These are phyloP conservation scores for Aspergillus fischeri DNA, from an alignment of 2,329 filamentous ascomycete species.

Conservation along the genomic window DNA sequence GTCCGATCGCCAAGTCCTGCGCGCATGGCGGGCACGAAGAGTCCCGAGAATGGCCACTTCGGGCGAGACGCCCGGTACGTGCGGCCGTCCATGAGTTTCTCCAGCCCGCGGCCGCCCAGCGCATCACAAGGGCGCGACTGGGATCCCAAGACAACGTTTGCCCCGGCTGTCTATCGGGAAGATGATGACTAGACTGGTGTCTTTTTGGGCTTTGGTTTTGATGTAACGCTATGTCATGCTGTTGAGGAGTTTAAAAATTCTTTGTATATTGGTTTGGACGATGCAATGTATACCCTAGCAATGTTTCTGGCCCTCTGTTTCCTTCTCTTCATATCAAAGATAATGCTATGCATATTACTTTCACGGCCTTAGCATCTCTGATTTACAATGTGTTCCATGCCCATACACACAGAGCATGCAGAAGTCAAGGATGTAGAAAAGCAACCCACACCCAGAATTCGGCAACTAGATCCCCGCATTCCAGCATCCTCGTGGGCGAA, in stretches of 20 bases:
- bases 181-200: constrained; percentile 1
- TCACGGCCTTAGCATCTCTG: background rate
- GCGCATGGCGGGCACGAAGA: constrained; percentile 11
- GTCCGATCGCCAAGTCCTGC: constrained; percentile 23
- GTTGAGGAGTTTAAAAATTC: background rate
- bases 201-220: background rate
- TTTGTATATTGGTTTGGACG: background rate
- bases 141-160: constrained; percentile 37
- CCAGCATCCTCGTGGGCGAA: too few species aligned
- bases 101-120: constrained; percentile 42
- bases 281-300: background rate
- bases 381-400: too few species aligned
- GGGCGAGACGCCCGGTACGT: constrained; percentile 45
- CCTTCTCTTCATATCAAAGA: background rate
- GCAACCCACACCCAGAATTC: background rate
- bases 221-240: background rate
- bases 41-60: constrained; percentile 26
- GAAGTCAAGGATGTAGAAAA: background rate
- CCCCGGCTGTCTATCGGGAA: constrained; percentile 12
- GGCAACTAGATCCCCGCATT: too few species aligned
- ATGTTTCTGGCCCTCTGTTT: background rate
- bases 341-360: background rate
- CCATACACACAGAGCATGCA: too few species aligned
- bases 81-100: constrained; percentile 47
- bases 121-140: constrained; percentile 28